Evolutionary conservation across 2,329 filamentous ascomycete species (phyloP).

Genomic region (Tolypocladium album): DNA sequence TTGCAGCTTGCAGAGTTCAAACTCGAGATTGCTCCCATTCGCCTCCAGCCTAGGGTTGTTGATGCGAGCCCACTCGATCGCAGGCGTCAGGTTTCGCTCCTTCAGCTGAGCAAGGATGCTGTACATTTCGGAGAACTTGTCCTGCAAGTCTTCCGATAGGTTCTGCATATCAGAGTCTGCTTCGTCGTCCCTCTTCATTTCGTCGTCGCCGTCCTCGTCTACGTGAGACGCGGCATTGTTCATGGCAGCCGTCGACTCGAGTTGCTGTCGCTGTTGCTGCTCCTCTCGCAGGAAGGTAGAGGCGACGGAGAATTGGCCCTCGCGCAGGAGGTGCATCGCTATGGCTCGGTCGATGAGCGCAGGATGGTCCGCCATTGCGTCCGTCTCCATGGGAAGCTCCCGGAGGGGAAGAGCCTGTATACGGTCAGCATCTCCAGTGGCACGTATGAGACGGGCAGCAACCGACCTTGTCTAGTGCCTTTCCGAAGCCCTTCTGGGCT

Average conservation of each 20-base stretch:
- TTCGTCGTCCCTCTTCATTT: conserved; percentile 17
- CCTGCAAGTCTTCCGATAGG: conserved; percentile 49
- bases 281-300: conserved; percentile 73
- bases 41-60: conserved; percentile 64
- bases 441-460: not conserved
- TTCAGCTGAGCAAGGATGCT: conserved; percentile 72
- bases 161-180: conserved; percentile 13
- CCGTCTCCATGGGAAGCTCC: conserved; percentile 66
- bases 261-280: conserved; percentile 21
- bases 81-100: conserved; percentile 63
- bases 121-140: conserved; percentile 84
- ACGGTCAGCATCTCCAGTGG: conserved; percentile 7
- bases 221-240: conserved; percentile 9
- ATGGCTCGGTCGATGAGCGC: conserved; percentile 84
- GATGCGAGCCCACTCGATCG: conserved; percentile 74
- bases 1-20: conserved; percentile 82
- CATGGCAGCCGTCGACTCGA: conserved; percentile 6
- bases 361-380: conserved; percentile 66
- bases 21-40: conserved; percentile 86
- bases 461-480: conserved; percentile 68
- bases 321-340: conserved; percentile 89
- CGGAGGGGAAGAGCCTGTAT: conserved; percentile 32
- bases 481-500: conserved; percentile 73
- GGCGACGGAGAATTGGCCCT: conserved; percentile 86
- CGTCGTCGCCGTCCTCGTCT: conserved; percentile 20